Evolutionary conservation across 768 basidiomycete genomes (phyloP), one percentile per base, ranked within the genome.

Genomic region (Boletus fagicola): DNA sequence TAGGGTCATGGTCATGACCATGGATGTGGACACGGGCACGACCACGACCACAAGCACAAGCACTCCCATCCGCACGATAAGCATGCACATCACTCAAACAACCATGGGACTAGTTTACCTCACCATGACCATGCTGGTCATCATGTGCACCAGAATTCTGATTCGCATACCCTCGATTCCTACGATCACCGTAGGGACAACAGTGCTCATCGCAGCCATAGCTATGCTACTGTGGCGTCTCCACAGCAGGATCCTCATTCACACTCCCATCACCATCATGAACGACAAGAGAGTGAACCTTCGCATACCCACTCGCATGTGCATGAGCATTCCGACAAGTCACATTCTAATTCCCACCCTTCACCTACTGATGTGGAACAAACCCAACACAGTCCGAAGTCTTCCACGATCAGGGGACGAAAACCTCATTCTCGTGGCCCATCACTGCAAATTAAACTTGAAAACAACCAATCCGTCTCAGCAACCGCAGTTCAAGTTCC

Each of bases 361-460:
- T 63, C 51, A 33, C 58, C 56, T 40, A 38, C 28, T 39, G 52
- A 31, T 33, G 24, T 40, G 24, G 60, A 49, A 30, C 61, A 63
- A 26, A 46, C 31, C 28, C 54, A 62, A 28, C 52, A 55, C 7
- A 31, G 15, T 51, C 30, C 53, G 18, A 60, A 56, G 28, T 44
- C 49, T 49, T 65, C 62, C 50, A 59, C 53, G 55, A 62, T 69
- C 35, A 67, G 70, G 54, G 65, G 66, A 44, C 67, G 66, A 42
- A 75, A 74, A 56, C 74, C 76, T 20, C 73, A 75, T 53, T 78
- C 73, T 57, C 71, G 68, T 36, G 76, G 77, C 13, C 65, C 76
- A n/a, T 72, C 78, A 22, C 70, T 81, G 26, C 71, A 76, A 56
- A 67, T 76, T 40, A 65, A 74, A 36, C 59, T 63, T n/a, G 65